A percentile compares a stretch with the other conserved stretches of the same genome.
Evolutionary conservation across 768 basidiomycete species (phyloP).

Genomic region (Lactarius sanguifluus): DNA sequence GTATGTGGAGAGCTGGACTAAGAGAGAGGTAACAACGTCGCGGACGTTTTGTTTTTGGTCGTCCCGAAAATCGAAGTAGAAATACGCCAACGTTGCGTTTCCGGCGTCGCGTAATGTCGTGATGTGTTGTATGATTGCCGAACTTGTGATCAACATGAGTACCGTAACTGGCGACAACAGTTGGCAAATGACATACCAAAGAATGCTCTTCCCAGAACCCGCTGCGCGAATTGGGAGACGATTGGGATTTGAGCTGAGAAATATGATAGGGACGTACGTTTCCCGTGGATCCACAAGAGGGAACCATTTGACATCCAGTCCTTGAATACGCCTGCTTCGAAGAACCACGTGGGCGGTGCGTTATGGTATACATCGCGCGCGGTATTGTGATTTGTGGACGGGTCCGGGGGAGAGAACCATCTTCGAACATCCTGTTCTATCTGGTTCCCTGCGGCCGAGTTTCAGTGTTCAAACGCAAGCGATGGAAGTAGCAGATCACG

Average conservation of each 20-base stretch:
- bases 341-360: not conserved
- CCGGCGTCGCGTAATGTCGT: not conserved
- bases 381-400: not conserved
- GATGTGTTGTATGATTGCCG: not conserved
- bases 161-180: not conserved
- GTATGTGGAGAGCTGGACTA: not conserved
- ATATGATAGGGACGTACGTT: not conserved
- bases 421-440: not conserved
- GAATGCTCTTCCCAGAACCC: not conserved
- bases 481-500: not conserved
- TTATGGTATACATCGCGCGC: not conserved
- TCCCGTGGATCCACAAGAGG: not conserved
- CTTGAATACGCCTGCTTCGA: not conserved
- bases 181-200: not conserved
- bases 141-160: not conserved
- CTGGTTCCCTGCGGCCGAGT: not conserved
- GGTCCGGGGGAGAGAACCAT: not conserved
- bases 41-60: not conserved
- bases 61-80: slow-evolving; percentile 2
- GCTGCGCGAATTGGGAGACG: not conserved
- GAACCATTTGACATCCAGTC: not conserved
- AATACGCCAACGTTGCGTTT: not conserved
- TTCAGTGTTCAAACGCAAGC: not conserved
- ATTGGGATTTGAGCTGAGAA: not conserved
- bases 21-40: not conserved